Evolutionary conservation across 108 stramenopile species (phyloP).

Genomic region (Pseudonitzschia pungens): DNA sequence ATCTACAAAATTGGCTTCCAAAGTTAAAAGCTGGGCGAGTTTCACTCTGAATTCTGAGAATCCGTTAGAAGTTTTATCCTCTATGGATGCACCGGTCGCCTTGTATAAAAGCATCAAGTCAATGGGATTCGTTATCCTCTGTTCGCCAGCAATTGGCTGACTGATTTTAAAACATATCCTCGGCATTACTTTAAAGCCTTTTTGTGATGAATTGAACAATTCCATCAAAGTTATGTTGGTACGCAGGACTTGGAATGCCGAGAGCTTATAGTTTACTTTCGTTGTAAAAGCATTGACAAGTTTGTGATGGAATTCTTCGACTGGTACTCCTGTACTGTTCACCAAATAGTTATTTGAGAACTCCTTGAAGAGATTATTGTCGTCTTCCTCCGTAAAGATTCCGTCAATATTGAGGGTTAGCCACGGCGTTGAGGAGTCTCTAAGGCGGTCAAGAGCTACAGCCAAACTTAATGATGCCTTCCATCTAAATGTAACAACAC

Average conservation of each 20-base stretch:
- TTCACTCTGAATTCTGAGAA: slow-evolving; percentile 13
- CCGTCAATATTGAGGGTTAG: slow-evolving; percentile 34
- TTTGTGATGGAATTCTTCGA: slow-evolving; percentile 12
- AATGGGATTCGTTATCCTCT: slow-evolving; percentile 53
- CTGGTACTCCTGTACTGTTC: slow-evolving; percentile 21
- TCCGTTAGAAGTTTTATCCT: neutral
- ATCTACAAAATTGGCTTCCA: slow-evolving; percentile 52
- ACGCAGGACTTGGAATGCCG: slow-evolving; percentile 46
- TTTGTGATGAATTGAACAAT: neutral
- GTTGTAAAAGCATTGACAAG: slow-evolving; percentile 31
- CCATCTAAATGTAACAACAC: slow-evolving; percentile 51
- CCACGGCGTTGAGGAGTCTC: slow-evolving; percentile 28
- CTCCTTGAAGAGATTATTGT: slow-evolving; percentile 33
- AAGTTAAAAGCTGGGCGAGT: slow-evolving; percentile 40
- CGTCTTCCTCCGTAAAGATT: slow-evolving; percentile 26
- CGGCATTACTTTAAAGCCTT: slow-evolving; percentile 1
- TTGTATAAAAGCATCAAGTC: slow-evolving; percentile 30
- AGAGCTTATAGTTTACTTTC: slow-evolving; percentile 22
- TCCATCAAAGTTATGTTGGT: slow-evolving; percentile 27
- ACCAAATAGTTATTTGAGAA: slow-evolving; percentile 29
- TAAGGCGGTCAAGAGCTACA: slow-evolving; percentile 26
- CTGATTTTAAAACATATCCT: slow-evolving; percentile 32
- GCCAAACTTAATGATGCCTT: slow-evolving; percentile 29
- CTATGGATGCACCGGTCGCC: slow-evolving; percentile 34
- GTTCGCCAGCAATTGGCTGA: slow-evolving; percentile 50